Base-by-base conservation (phyloP, 1,284 basidiomycete genomes). In the Cryptococcus wingfieldii region DNA sequence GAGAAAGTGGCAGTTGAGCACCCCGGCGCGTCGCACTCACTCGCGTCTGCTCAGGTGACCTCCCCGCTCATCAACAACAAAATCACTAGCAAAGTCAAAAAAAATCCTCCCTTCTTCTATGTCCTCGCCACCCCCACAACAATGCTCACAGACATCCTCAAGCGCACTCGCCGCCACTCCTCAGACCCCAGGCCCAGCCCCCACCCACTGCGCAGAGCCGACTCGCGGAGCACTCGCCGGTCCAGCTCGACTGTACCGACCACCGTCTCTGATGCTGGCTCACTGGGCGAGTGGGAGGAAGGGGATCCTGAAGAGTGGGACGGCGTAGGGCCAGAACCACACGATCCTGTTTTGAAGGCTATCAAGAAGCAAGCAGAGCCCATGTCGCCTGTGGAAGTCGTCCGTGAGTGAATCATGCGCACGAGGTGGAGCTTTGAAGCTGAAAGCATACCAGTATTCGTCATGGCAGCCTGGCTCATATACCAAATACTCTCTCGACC, bases 401-500 rank as follows among this genome's bases (percentile, higher is more conserved):
- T 75, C 27, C 61, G 73, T 75, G 60, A 68, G 72, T 71, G 18
- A 13, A 50, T 47, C 27, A 31, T n/a, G 38, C 6, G 34, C 13
- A 28, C 18, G 27, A 23, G 9, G n/a, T 38, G 16, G 19, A n/a
- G 5, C 10, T 25, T 23, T 19, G 28, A 41, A 18, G 39, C 47
- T 39, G 12, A 31, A 23, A 27, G 44, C 38, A n/a, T 16, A 16
- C 18, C 56, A 76, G 71, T 72, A 53, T 76, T 74, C 53, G 72
- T 75, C 46, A 63, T 70, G 12, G 67, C 61, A 48, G 58, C 71
- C 58, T 75, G 72, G 59, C 39, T 72, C 25, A 65, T 74, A 44
- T 74, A 67, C 63, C 72, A 74, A 50, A 70, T 75, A 51, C 64
- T 75, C 12, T 73, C 73, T 13, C 66, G 73, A 16, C 65, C 69